Evolutionary conservation across 257 asterid species (phyloP), one percentile per base, ranked within the genome.

Genomic region (Salvia rosmarinus): DNA sequence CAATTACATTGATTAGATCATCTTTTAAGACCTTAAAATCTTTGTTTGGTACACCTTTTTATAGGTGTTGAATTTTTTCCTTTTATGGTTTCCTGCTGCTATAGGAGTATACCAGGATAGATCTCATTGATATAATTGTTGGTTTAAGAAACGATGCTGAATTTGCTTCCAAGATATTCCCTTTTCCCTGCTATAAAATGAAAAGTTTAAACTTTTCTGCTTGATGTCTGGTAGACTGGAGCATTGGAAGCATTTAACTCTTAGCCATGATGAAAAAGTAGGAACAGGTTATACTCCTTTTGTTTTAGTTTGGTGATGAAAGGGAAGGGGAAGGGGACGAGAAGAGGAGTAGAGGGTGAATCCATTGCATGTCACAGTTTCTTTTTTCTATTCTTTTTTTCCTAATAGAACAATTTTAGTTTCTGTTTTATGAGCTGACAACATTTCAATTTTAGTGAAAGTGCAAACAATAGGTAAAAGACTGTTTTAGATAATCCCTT

Each of bases 151-250:
- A 47, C 16, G 28, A 43, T 20, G 4, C 28, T 67, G 50, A 25
- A 19, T 70, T 68, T 79, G 25, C 44, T 67, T 59, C 37, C 52
- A 51, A 9, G 47, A 37, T 43, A 52, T 5, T 16, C 25, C 30
- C 4, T 69, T 21, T 69, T 55, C 19, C 19, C 37, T 12, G 39
- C 67, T 43, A 16, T 50, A n/a, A 12, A 13, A 57, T 30, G 52
- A 28, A 21, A 52, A n/a, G 30, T 52, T 11, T 44, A 25, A 9
- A 50, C 55, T 59, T 58, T 35, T 14, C 47, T 40, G 16, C 37
- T 19, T 51, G 39, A 30, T 35, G 42, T 37, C 42, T 37, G 42
- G 42, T 37, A 37, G 42, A 37, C 7, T 37, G 42, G 42, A 37
- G 9, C 11, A 37, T 37, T 37, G 42, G 42, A 37, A 37, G 6